Evolutionary conservation across 2,329 filamentous ascomycete species (phyloP).

Genomic region (Fusarium ramigenum): DNA sequence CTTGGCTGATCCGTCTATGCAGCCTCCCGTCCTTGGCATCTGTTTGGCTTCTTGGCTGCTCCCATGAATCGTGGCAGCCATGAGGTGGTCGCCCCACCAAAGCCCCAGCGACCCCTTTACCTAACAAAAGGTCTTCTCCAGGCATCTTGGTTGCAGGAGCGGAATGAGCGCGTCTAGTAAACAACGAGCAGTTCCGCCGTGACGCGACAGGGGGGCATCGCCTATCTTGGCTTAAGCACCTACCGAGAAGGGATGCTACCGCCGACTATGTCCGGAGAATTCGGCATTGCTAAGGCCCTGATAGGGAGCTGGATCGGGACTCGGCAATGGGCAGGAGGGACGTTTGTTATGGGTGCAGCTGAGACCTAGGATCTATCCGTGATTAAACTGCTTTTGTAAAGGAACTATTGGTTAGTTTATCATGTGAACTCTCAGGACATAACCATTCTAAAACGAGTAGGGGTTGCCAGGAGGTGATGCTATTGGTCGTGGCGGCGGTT

Average conservation of each 20-base stretch:
- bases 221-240: neutral
- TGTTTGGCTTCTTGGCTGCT: constrained; percentile 7
- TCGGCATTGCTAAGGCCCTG: constrained; percentile 25
- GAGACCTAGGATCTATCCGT: neutral
- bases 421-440: neutral
- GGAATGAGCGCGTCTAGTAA: neutral
- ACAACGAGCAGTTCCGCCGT: neutral
- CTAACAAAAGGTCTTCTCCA: neutral
- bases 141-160: neutral
- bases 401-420: neutral
- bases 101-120: neutral
- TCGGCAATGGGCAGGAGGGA: constrained; percentile 9
- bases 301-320: constrained; percentile 22
- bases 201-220: neutral
- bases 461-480: neutral
- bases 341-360: neutral
- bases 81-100: neutral
- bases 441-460: neutral
- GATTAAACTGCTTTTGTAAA: neutral
- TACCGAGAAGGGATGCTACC: constrained; percentile 21
- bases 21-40: constrained; percentile 30
- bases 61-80: neutral
- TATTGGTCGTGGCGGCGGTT: constrained; percentile 7
- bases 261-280: constrained; percentile 25
- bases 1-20: constrained; percentile 14